phyloP scores from a whole-genome alignment of 2,329 filamentous ascomycete species.

The Albifimbria verrucaria region DNA sequence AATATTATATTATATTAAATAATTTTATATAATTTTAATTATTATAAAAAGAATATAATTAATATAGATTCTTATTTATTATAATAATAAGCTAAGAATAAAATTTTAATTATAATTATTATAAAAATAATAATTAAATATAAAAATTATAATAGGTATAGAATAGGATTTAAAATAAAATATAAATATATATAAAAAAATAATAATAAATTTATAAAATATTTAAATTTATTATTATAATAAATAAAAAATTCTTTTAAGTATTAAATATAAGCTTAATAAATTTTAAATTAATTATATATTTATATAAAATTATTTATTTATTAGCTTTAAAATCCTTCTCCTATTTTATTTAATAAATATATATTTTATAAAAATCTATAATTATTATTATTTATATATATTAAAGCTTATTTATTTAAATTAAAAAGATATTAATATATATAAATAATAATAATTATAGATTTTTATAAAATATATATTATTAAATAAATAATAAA shows the following conservation, averaged over 20 bases:
- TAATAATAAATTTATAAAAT: slow-evolving; percentile 2
- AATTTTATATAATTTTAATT: not conserved
- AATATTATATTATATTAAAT: too few relatives aligned
- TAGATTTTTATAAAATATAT: not conserved
- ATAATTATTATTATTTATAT: not conserved
- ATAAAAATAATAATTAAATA: slow-evolving; percentile 1
- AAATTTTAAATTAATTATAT: too few relatives aligned
- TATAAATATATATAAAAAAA: not conserved
- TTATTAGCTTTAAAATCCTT: not conserved
- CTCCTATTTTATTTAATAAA: too few relatives aligned
- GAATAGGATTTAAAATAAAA: not conserved
- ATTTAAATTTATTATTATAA: slow-evolving; percentile 1
- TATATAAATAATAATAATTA: not conserved
- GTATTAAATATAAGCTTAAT: not conserved
- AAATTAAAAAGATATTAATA: not conserved
- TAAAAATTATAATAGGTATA: too few relatives aligned
- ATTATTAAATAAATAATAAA: not conserved
- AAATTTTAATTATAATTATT: not conserved
- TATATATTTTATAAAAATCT: too few relatives aligned
- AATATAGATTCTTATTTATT: not conserved
- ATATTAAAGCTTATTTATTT: not conserved
- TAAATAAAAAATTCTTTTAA: not conserved
- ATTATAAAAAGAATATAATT: not conserved
- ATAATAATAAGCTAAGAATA: not conserved
- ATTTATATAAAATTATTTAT: too few relatives aligned